phyloP scores from a whole-genome alignment of 176 grass and related monocot genomes.

The Guadua angustifolia region DNA sequence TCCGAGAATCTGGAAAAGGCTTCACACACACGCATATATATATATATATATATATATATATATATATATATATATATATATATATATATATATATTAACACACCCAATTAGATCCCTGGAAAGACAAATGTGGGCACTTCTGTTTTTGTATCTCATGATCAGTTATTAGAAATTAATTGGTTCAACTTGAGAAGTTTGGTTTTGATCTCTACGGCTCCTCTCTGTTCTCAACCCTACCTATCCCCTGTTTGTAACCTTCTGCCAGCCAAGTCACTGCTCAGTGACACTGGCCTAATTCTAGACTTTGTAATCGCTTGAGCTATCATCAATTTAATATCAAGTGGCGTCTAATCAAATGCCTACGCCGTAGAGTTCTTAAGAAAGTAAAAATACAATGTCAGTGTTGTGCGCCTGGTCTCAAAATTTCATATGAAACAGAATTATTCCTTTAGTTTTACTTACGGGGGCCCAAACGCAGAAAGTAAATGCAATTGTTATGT shows the following conservation, averaged over 20 bases:
- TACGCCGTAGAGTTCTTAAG: not conserved
- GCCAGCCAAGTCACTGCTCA: not conserved
- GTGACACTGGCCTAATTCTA: too few species aligned
- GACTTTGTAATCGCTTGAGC: not conserved
- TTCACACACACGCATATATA: too few species aligned
- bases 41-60: too few species aligned
- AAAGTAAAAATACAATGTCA: not conserved
- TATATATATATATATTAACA: too few species aligned
- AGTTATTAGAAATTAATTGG: not conserved
- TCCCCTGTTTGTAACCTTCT: not conserved
- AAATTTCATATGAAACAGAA: not conserved
- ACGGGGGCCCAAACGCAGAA: not conserved
- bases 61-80: too few species aligned
- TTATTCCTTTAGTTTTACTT: not conserved
- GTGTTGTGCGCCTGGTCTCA: not conserved
- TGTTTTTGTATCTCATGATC: not conserved
- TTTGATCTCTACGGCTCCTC: too few species aligned
- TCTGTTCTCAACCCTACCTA: too few species aligned
- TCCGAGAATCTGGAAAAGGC: too few species aligned
- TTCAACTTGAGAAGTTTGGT: not conserved
- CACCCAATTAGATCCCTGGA: too few species aligned
- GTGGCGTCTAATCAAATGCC: not conserved
- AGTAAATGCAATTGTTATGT: too few species aligned
- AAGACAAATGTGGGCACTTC: not conserved
- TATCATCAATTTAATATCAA: not conserved